phyloP scores from a whole-genome alignment of 1,139 yeast genomes.

The Nadsonia starkeyi-henricii region DNA sequence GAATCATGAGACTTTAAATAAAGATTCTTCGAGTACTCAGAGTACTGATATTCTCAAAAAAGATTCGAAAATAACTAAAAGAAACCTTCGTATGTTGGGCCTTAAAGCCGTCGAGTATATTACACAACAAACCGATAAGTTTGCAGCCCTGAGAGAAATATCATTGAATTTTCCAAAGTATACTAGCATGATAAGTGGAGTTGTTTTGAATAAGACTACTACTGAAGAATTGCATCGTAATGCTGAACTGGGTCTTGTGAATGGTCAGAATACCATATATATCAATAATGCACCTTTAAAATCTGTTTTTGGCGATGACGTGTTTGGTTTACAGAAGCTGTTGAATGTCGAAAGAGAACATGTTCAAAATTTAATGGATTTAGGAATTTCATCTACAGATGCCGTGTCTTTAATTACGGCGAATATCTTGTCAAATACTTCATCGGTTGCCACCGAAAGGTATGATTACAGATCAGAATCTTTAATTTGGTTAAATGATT shows the following conservation, averaged over 20 bases:
- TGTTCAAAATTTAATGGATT: not conserved
- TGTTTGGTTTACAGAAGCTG: not conserved
- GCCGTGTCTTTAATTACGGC: not conserved
- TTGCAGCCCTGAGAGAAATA: conserved; percentile 20
- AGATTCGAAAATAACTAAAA: conserved; percentile 14
- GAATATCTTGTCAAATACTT: not conserved
- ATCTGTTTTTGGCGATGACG: not conserved
- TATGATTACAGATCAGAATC: conserved; percentile 33
- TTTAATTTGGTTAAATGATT: conserved; percentile 63
- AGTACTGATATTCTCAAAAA: conserved; percentile 12
- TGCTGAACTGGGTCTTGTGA: not conserved
- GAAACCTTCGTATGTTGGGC: conserved; percentile 20
- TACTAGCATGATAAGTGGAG: conserved; percentile 12
- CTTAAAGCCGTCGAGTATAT: conserved; percentile 21
- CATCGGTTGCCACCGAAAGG: conserved; percentile 14
- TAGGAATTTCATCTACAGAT: not conserved
- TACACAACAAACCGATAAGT: conserved; percentile 16
- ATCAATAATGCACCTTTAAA: not conserved
- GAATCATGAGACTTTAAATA: conserved; percentile 1
- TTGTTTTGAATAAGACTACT: conserved; percentile 1
- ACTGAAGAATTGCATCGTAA: not conserved
- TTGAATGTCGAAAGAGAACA: not conserved
- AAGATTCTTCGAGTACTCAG: conserved; percentile 9
- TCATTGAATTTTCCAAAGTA: conserved; percentile 24
- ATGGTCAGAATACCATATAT: not conserved